Base-by-base conservation (phyloP, 2,329 filamentous ascomycete genomes). In the Cladophialophora carrionii region DNA sequence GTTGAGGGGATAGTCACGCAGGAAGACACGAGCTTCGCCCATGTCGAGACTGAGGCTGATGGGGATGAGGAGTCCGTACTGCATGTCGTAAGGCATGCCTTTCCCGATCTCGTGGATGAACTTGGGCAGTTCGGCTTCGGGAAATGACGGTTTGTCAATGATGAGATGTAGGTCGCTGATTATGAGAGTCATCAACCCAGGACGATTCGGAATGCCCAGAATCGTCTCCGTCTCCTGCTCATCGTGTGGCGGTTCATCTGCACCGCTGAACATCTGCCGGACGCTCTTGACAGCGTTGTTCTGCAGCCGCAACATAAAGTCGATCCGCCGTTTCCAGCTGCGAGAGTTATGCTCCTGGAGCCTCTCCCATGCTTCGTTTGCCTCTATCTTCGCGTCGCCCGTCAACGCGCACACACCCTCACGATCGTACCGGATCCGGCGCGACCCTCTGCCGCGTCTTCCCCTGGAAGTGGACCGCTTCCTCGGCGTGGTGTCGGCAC, bases 31-130 rank as follows among this genome's bases (percentile, higher is more conserved):
- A 9, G 89, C 91, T 77, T 99, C 95, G 57, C 92, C 90, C 88
- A 97, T 93, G 66, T 90, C 90, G 68, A 99, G 84, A 69, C 92
- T 88, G 2, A 99, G 84, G 76, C 90, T 90, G 88, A 97, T 92
- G 0, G 95, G 96, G 10, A 99, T 82, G 20, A 99, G 83, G 22
- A 99, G 82, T 9, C 92, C 88, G 75, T 98, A 99, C 73, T 94
- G 83, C 85, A 92, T 99, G 73, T 96, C 89, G 68, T 87, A 84
- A 0, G 95, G 95, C 87, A 99, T 96, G 0, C 95, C 95, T 79
- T 99, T 99, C n/a, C 95, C 95, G 64, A 98, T 88, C 55, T 87
- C 86, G 74, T 97, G 85, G 29, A 99, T 81, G 74, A 96, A 99
- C 17, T 90, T 85, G 0, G 94, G 90, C 61, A 94, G 87, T 12